Base-by-base conservation (phyloP, 768 basidiomycete species). In the Leccinellum albellum region DNA sequence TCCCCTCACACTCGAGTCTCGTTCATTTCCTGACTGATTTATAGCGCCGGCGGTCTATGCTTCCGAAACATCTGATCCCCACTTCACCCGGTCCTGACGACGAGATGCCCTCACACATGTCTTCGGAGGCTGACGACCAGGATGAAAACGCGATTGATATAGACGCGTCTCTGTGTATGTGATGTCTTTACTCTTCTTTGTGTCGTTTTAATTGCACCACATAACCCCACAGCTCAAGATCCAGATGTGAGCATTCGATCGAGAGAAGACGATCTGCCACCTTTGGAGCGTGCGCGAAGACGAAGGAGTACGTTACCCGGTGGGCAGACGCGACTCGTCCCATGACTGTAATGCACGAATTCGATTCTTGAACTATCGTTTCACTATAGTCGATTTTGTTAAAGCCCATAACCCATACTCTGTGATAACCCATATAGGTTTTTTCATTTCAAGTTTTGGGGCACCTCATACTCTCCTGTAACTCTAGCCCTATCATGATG, bases 41-140 rank as follows among this genome's bases (percentile, higher is more conserved):
- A 21, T 62, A 90, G 87, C 85, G 87, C 23, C 86, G 88, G 21
- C 82, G 85, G 50, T 88, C 90, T 4, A 84, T 88, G 79, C 70
- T 90, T 46, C 88, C 89, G 0, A 86, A 82, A 61, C 70, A 82
- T 23, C 75, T 86, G 62, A 73, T 78, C 17, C 74, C 73, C 1
- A 60, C 24, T 14, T 71, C 70, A 5, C 66, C 66, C 0, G 57
- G 51, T 37, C 60, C 63, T 3, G 59, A 24, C 4, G 15, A 28
- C 28, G 61, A 67, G 3, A 40, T 44, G 9, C 48, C 59, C 1
- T 6, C 55, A 26, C 37, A 69, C 47, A 37, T 59, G 56, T 70
- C 70, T 6, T 71, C 64, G 1, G 69, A 70, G 51, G 61, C 53
- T 1, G 70, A 70, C 14, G 66, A 66, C 4, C 72, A 74, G 23